Evolutionary conservation across 805 yeast species (phyloP).

Genomic region (Sugiyamaella floridensis): DNA sequence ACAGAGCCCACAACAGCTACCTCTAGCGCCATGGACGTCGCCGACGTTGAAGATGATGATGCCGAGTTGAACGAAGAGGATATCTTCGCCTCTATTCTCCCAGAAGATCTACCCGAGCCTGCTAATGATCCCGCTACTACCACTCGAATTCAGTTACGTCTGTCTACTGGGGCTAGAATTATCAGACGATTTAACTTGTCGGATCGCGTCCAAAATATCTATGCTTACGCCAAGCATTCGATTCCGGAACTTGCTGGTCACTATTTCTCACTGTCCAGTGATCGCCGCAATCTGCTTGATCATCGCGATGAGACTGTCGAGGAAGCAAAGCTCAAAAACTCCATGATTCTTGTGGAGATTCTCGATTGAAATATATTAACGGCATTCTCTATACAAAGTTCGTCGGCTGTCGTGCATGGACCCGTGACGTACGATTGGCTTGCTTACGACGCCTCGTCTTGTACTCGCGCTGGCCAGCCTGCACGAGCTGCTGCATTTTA

Average conservation of each 20-base stretch:
- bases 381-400: no score
- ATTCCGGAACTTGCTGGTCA: conserved; percentile 39
- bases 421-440: background rate
- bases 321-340: conserved; percentile 74
- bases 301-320: conserved; percentile 52
- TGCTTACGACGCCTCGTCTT: background rate
- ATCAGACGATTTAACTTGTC: conserved; percentile 58
- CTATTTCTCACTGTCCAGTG: conserved; percentile 50
- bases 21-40: background rate
- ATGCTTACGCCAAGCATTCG: conserved; percentile 57
- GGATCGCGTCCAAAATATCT: conserved; percentile 56
- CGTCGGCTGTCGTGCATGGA: background rate
- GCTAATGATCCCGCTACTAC: conserved; percentile 43
- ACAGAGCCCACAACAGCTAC: background rate
- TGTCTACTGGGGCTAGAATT: conserved; percentile 78
- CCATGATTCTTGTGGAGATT: conserved; percentile 66
- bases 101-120: conserved; percentile 60
- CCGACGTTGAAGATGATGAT: conserved; percentile 11
- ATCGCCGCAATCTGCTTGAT: conserved; percentile 51
- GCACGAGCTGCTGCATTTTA: conserved; percentile 5
- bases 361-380: conserved; percentile 9
- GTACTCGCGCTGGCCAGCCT: background rate
- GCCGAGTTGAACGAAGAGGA: conserved; percentile 35
- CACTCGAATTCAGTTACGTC: conserved; percentile 81
- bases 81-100: conserved; percentile 42